Conservation (phyloP, 768 basidiomycete species). For the Tulasnella sp. region DNA sequence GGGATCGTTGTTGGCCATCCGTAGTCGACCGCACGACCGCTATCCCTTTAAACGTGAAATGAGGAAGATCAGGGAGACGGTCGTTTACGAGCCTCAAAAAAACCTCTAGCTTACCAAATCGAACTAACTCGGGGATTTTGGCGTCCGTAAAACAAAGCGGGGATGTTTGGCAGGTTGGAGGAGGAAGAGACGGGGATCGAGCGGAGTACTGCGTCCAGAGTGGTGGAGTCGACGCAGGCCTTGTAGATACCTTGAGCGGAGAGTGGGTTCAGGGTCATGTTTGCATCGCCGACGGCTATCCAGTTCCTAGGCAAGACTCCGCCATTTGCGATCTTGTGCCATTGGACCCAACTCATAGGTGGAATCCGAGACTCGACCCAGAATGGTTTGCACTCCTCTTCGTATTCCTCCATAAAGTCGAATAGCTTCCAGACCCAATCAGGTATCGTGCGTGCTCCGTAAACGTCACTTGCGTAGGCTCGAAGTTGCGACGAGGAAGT, state of each 20-base stretch:
- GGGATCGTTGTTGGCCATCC: too few relatives aligned
- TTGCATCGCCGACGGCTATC: slow-evolving; percentile 18
- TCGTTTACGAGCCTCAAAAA: background rate
- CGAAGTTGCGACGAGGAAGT: background rate
- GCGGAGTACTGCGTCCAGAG: background rate
- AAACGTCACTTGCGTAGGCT: background rate
- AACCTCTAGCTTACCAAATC: background rate
- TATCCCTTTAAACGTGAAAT: background rate
- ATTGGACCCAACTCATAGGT: slow-evolving; percentile 9
- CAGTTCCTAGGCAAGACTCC: slow-evolving; percentile 15
- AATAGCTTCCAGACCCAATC: slow-evolving; percentile 11
- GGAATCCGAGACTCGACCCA: background rate
- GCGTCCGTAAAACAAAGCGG: slow-evolving; percentile 2
- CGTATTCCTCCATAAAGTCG: slow-evolving; percentile 17
- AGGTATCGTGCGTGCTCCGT: background rate
- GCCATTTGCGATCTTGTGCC: background rate
- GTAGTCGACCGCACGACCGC: too few relatives aligned
- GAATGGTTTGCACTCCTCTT: slow-evolving; percentile 9
- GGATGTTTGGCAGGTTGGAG: background rate
- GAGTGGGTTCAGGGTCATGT: slow-evolving; percentile 9
- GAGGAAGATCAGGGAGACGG: background rate
- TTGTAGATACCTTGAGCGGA: slow-evolving; percentile 3
- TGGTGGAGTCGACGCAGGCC: background rate
- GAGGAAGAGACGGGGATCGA: background rate
- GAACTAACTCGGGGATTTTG: background rate